Conservation (phyloP, 73 alveolate species). For the Blepharisma japonicum region DNA sequence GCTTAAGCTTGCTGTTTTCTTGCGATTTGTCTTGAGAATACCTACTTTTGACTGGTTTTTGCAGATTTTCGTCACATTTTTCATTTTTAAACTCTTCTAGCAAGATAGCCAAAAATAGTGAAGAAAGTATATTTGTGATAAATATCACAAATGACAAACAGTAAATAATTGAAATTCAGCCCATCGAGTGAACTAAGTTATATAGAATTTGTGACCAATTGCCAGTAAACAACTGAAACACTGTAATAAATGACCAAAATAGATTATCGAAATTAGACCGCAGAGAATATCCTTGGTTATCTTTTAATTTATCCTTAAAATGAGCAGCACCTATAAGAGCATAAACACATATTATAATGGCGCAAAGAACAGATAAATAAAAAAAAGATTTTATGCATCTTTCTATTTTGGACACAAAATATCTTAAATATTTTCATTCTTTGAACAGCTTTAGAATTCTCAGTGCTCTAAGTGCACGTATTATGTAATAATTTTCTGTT, state of each 20-base stretch:
- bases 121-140: conserved; percentile 88
- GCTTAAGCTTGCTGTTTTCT: not conserved
- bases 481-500: conserved; percentile 7
- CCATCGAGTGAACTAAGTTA: conserved; percentile 30
- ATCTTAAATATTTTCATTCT: conserved; percentile 39
- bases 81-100: conserved; percentile 74
- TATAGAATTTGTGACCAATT: conserved; percentile 52
- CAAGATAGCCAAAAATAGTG: conserved; percentile 91
- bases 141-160: conserved; percentile 86
- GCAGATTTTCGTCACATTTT: not conserved
- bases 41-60: not conserved
- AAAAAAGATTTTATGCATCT: conserved; percentile 26
- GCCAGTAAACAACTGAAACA: conserved; percentile 51
- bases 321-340: conserved; percentile 46
- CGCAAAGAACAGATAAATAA: conserved; percentile 37
- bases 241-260: conserved; percentile 33
- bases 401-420: not conserved
- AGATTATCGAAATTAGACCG: conserved; percentile 20
- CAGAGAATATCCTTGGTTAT: not conserved
- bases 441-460: conserved; percentile 56
- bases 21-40: not conserved
- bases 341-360: conserved; percentile 40
- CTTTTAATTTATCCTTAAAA: conserved; percentile 37
- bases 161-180: conserved; percentile 68
- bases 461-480: conserved; percentile 56